These are phyloP conservation scores for Posidonia oceanica DNA, from an alignment of 116 monocot genomes.

Conservation along the genomic window DNA sequence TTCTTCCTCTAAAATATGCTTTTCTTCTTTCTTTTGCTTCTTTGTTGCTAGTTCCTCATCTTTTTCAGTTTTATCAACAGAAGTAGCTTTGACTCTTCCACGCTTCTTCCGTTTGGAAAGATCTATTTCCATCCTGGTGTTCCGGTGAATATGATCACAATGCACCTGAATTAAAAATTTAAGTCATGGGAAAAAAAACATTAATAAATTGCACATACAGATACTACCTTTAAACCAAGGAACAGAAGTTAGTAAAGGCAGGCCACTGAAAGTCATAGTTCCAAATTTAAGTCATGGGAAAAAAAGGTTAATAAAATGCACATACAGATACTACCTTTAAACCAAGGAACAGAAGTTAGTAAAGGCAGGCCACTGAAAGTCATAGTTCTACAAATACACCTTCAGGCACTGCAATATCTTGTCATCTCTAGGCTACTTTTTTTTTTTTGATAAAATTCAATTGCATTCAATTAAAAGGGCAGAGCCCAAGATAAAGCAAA, in stretches of 20 bases:
- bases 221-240: neutral
- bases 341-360: neutral
- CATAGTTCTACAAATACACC: no score
- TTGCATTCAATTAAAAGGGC: no score
- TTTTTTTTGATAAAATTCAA: no score
- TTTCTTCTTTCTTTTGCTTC: constrained; percentile 61
- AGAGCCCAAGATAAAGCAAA: no score
- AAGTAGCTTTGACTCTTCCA: constrained; percentile 10
- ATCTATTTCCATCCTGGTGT: constrained; percentile 7
- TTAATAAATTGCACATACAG: neutral
- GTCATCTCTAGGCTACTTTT: no score
- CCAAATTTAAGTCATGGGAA: neutral
- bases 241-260: neutral
- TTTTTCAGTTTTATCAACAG: constrained; percentile 13
- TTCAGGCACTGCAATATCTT: no score
- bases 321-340: neutral
- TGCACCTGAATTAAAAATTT: constrained; percentile 12
- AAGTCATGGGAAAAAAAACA: neutral
- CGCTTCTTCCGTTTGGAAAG: constrained; percentile 15
- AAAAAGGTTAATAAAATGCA: neutral
- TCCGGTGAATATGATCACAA: constrained; percentile 8
- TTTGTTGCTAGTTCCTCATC: constrained; percentile 36
- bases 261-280: no score
- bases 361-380: neutral
- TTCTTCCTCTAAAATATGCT: constrained; percentile 45